phyloP scores from a whole-genome alignment of 2,329 filamentous ascomycete species.

The Beauveria pseudobassiana region DNA sequence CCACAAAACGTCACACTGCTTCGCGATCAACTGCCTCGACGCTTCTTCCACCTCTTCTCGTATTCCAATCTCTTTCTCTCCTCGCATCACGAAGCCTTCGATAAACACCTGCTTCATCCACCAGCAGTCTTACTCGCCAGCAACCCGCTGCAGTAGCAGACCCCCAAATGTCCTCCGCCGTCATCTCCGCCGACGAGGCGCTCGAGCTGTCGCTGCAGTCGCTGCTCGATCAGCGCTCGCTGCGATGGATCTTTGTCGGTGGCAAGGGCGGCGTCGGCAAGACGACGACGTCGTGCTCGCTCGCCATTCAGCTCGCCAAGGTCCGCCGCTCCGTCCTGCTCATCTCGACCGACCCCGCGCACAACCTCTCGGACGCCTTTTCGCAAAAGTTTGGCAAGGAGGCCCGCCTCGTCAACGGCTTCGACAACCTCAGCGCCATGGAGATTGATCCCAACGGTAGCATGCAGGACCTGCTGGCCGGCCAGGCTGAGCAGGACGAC shows the following conservation, averaged over 20 bases:
- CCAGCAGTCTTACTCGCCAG: not conserved
- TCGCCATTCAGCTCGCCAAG: conserved; percentile 94
- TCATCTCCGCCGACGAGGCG: conserved; percentile 52
- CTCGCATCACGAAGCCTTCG: not conserved
- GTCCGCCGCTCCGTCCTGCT: conserved; percentile 92
- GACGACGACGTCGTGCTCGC: conserved; percentile 97
- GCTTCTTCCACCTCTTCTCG: not conserved
- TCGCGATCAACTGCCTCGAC: not conserved
- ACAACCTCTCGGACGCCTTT: conserved; percentile 97
- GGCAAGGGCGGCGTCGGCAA: conserved; percentile 98
- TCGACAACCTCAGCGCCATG: conserved; percentile 93
- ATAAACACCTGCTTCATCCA: not conserved
- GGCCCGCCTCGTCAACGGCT: conserved; percentile 84
- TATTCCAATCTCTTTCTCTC: not conserved
- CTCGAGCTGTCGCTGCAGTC: conserved; percentile 91
- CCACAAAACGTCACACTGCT: not conserved
- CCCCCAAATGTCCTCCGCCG: conserved; percentile 31
- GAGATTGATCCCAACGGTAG: conserved; percentile 98
- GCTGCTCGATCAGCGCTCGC: conserved; percentile 87
- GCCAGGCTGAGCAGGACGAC: conserved; percentile 57
- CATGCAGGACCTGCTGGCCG: conserved; percentile 87
- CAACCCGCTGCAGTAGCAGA: not conserved
- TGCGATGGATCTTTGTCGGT: conserved; percentile 98
- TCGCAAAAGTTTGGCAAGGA: conserved; percentile 99
- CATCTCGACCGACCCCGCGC: conserved; percentile 96